A percentile compares a stretch with the other conserved stretches of the same genome.
Conservation (phyloP, 441 rosid species). For the Gossypium lobatum region DNA sequence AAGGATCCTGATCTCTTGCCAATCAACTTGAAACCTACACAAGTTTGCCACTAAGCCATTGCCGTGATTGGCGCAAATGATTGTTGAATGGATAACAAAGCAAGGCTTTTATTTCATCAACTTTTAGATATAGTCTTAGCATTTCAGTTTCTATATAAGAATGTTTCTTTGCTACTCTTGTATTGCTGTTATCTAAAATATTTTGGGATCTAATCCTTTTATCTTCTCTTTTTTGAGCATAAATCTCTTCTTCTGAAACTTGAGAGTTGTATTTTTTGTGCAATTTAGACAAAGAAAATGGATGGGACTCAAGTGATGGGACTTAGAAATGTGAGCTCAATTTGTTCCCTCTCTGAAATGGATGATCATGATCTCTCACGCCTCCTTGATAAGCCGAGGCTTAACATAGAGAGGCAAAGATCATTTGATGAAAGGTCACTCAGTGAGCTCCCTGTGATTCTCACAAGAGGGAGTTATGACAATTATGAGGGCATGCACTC, state of each 20-base stretch:
- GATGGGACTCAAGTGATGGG: conserved; percentile 35
- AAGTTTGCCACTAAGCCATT: too few relatives aligned
- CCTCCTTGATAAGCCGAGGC: conserved; percentile 65
- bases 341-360: conserved; percentile 61
- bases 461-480: conserved; percentile 41
- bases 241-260: conserved; percentile 13
- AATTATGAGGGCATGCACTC: conserved; percentile 46
- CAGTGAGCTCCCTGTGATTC: conserved; percentile 57
- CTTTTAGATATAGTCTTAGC: background rate
- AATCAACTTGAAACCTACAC: too few relatives aligned
- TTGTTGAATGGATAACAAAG: background rate
- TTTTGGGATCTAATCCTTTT: background rate
- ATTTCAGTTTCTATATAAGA: conserved; percentile 4
- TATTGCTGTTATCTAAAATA: conserved; percentile 2
- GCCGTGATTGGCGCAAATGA: too few relatives aligned
- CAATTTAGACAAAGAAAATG: conserved; percentile 29
- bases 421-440: conserved; percentile 84
- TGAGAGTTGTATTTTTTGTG: background rate
- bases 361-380: conserved; percentile 69
- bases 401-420: conserved; percentile 77
- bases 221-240: background rate
- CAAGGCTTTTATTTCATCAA: background rate
- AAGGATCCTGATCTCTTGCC: too few relatives aligned
- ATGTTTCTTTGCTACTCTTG: conserved; percentile 8
- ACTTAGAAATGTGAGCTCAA: conserved; percentile 57